Evolutionary conservation across 2,329 filamentous ascomycete species (phyloP).

Genomic region (Pseudocercospora vitis): DNA sequence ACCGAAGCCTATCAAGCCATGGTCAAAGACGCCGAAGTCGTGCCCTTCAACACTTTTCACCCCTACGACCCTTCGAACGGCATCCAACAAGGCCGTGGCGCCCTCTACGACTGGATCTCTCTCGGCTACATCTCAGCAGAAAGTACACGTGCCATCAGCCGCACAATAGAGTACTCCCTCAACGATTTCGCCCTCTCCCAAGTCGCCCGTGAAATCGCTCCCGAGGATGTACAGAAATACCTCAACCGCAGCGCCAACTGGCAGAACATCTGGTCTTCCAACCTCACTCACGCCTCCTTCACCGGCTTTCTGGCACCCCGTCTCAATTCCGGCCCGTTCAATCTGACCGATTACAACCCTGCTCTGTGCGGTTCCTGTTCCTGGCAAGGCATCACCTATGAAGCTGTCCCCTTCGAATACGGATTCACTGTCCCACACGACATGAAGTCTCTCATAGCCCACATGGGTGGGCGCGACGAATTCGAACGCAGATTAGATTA

Average conservation of each 20-base stretch:
- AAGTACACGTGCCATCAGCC: constrained; percentile 42
- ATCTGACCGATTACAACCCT: constrained; percentile 43
- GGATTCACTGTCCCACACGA: constrained; percentile 48
- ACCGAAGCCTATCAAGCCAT: constrained; percentile 38
- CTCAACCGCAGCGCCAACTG: constrained; percentile 43
- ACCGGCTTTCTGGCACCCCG: constrained; percentile 36
- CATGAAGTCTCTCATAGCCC: constrained; percentile 43
- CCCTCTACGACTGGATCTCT: constrained; percentile 46
- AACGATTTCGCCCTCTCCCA: constrained; percentile 47
- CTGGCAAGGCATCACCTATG: constrained; percentile 45
- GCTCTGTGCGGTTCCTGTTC: constrained; percentile 45
- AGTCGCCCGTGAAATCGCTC: constrained; percentile 44
- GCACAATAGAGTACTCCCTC: constrained; percentile 46
- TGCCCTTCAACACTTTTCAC: constrained; percentile 36
- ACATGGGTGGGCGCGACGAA: constrained; percentile 43
- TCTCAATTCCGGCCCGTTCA: constrained; percentile 32
- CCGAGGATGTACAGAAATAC: constrained; percentile 42
- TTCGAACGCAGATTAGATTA: constrained; percentile 46
- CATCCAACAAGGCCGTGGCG: constrained; percentile 46
- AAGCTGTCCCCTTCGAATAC: constrained; percentile 47
- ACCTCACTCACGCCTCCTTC: constrained; percentile 40
- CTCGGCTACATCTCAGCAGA: constrained; percentile 43
- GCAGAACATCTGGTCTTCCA: constrained; percentile 45
- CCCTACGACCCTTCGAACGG: constrained; percentile 36
- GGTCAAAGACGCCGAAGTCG: constrained; percentile 39